Evolutionary conservation across 2,329 filamentous ascomycete species (phyloP), one percentile per base, ranked within the genome.

Genomic region (Dichotomopilus funicola): DNA sequence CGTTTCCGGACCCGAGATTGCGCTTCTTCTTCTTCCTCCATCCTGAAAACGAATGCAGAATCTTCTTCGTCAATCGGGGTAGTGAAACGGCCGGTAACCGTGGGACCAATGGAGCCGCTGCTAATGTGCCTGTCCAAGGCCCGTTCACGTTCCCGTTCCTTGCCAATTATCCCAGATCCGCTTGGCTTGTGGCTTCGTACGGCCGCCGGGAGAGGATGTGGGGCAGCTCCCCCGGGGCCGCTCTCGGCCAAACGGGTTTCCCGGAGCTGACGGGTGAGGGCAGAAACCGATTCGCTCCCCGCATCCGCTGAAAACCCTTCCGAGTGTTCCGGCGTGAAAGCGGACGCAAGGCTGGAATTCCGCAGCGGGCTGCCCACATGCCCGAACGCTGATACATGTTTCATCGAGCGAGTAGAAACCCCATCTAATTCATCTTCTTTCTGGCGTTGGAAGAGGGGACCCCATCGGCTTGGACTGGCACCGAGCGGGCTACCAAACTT

Each of bases 1-100:
- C 78, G 75, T 68, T 80, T 81, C 51, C 76, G 70, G 8, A 73
- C 72, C 43, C 73, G 71, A 54, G 72, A 70, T 13, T 73, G 71
- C 9, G 76, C 71, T 36, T 83, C 80, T 27, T 80, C 79, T 33
- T 81, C 80, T 54, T 83, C 80, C 61, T 86, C 82, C 82, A 86
- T 85, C 64, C 73, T 80, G 66, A 86, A 86, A 11, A 86, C 79
- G 61, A 85, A 84, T 33, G 81, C 78, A 4, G 79, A 74, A 54
- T 85, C 81, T 62, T 86, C 82, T 64, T 85, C 82, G 57, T 85
- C 82, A 59, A 86, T 85, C 3, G 82, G 82, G 0, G 81, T 85
- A 1, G 82, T 82, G 65, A 83, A 84, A 12, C 82, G 73, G 19
- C 79, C 80, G 41, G 75, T 80, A 41, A 72, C 71, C 19, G 71